phyloP scores from a whole-genome alignment of 1,284 basidiomycete genomes.

The Schizophyllum amplum region DNA sequence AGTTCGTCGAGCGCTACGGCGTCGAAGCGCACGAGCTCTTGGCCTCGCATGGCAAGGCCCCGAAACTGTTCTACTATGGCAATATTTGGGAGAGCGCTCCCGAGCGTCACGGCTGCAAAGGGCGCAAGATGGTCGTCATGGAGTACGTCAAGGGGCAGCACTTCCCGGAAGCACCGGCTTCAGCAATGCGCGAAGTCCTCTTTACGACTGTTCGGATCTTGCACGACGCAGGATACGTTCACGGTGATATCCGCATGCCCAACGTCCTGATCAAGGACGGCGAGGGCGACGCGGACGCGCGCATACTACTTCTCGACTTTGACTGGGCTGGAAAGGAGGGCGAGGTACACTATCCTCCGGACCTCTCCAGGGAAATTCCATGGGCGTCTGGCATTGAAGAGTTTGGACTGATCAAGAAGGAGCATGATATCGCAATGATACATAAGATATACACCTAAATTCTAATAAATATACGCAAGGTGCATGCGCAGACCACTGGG shows the following conservation, averaged over 20 bases:
- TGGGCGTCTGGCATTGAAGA: neutral
- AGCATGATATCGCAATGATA: too few relatives aligned
- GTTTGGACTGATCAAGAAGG: neutral
- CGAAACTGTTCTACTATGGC: conserved; percentile 3
- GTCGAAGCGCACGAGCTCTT: conserved; percentile 5
- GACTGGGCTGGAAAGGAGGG: conserved; percentile 8
- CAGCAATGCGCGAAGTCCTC: neutral
- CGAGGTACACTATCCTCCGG: conserved; percentile 7
- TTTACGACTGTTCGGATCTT: neutral
- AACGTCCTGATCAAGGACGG: conserved; percentile 4
- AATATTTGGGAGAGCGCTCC: neutral
- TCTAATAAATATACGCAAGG: too few relatives aligned
- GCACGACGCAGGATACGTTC: neutral
- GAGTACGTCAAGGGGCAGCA: conserved; percentile 6
- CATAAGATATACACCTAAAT: too few relatives aligned
- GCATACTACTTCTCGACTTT: conserved; percentile 11
- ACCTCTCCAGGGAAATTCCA: neutral
- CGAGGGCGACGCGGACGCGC: conserved; percentile 1
- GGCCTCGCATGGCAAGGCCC: neutral
- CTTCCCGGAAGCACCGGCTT: neutral
- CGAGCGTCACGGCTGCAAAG: neutral
- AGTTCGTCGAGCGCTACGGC: conserved; percentile 14
- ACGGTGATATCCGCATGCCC: neutral
- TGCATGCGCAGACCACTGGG: too few relatives aligned
- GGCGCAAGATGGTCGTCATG: conserved; percentile 7